A percentile compares a stretch with the other conserved stretches of the same genome.
Conservation (phyloP, 495 filamentous ascomycete species). For the Penicillium ochrochloron region DNA sequence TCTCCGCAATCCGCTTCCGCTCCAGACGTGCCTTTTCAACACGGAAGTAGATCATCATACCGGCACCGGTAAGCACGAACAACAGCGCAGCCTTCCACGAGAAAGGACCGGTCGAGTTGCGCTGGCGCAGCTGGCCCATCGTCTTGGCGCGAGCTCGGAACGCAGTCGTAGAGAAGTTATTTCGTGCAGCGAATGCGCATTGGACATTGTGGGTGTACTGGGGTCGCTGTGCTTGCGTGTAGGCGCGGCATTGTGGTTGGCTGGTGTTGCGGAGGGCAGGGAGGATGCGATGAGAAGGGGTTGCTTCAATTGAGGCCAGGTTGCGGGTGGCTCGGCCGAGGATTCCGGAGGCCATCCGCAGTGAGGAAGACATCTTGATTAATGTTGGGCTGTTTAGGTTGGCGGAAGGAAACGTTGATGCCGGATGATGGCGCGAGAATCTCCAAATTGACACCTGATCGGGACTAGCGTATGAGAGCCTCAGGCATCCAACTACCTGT, state of each 20-base stretch:
- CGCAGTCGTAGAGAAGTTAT: constrained; percentile 41
- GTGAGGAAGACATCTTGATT: constrained; percentile 40
- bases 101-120: constrained; percentile 67
- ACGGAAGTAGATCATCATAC: constrained; percentile 87
- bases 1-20: constrained; percentile 82
- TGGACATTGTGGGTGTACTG: constrained; percentile 23
- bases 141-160: constrained; percentile 38
- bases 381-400: constrained; percentile 12
- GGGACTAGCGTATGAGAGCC: constrained; percentile 23
- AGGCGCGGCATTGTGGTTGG: constrained; percentile 31
- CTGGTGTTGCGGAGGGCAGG: constrained; percentile 28
- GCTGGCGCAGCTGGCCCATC: constrained; percentile 49
- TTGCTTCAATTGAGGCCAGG: constrained; percentile 28
- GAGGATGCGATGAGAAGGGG: constrained; percentile 25
- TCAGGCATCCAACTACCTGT: constrained; percentile 17
- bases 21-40: constrained; percentile 87
- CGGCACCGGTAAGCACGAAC: constrained; percentile 77
- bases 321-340: constrained; percentile 33
- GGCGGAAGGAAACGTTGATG: constrained; percentile 17
- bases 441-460: constrained; percentile 32
- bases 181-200: constrained; percentile 22
- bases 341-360: constrained; percentile 36
- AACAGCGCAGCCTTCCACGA: constrained; percentile 86
- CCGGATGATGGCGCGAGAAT: constrained; percentile 27
- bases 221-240: constrained; percentile 36